Conservation (phyloP, 441 rosid genomes). For the Populus hybrid region DNA sequence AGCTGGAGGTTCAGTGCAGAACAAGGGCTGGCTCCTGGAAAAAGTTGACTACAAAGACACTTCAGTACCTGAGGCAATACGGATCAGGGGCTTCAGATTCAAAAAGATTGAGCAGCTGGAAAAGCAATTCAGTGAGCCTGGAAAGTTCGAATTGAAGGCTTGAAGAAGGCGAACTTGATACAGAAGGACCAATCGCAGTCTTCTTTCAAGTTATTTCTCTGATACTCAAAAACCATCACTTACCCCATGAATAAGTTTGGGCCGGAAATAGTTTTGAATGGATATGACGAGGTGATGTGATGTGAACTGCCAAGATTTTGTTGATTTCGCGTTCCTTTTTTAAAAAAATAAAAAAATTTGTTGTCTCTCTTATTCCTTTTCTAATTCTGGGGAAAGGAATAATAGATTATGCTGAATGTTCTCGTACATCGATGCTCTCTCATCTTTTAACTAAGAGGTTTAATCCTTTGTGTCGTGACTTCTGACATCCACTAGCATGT, state of each 20-base stretch:
- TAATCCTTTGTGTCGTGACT: no score
- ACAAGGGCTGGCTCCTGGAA: conserved; percentile 81
- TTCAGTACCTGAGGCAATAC: conserved; percentile 65
- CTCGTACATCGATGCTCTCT: no score
- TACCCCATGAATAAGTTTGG: background rate
- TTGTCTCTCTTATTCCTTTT: background rate
- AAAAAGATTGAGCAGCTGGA: conserved; percentile 70
- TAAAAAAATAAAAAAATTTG: no score
- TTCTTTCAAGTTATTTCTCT: background rate
- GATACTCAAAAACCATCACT: background rate
- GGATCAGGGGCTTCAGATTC: conserved; percentile 77
- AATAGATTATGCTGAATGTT: background rate
- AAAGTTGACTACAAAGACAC: conserved; percentile 64
- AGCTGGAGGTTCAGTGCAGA: conserved; percentile 63
- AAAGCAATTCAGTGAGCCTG: conserved; percentile 50
- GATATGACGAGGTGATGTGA: background rate
- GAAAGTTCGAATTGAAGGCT: conserved; percentile 39
- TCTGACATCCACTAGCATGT: no score
- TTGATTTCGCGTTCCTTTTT: no score
- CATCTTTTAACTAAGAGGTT: no score
- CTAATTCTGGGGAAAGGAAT: background rate
- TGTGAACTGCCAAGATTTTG: background rate
- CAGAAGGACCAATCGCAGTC: background rate
- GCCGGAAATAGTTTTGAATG: background rate
- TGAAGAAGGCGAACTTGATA: conserved; percentile 19